A percentile compares a stretch with the other conserved stretches of the same genome.
Evolutionary conservation across 257 asterid species (phyloP).

Genomic region (Rauvolfia tetraphylla): DNA sequence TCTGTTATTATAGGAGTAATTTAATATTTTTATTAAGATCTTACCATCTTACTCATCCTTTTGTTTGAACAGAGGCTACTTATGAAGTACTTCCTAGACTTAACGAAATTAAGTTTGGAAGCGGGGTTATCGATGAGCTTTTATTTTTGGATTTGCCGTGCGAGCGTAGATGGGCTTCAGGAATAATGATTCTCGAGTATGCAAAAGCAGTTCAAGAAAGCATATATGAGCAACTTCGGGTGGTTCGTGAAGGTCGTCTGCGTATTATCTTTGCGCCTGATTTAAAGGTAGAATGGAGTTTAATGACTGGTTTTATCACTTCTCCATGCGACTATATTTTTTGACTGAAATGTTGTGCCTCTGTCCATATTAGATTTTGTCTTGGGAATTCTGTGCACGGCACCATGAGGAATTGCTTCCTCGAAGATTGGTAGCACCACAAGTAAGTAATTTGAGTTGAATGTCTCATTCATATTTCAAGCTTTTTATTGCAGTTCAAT

Average conservation of each 20-base stretch:
- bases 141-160: slow-evolving; percentile 96
- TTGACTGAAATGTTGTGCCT: slow-evolving; percentile 2
- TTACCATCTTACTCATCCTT: background rate
- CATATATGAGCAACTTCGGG: slow-evolving; percentile 92
- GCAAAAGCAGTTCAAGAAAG: slow-evolving; percentile 96
- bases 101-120: slow-evolving; percentile 88
- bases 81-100: slow-evolving; percentile 97
- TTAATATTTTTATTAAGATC: background rate
- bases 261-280: slow-evolving; percentile 90
- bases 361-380: slow-evolving; percentile 49
- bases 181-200: slow-evolving; percentile 91
- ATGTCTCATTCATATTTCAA: background rate
- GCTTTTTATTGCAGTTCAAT: background rate
- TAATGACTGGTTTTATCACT: background rate
- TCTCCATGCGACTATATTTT: background rate
- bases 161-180: slow-evolving; percentile 80
- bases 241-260: slow-evolving; percentile 95
- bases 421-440: slow-evolving; percentile 90
- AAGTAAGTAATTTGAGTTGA: slow-evolving; percentile 41
- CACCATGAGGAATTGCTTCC: slow-evolving; percentile 97
- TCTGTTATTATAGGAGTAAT: background rate
- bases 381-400: slow-evolving; percentile 97
- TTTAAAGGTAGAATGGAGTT: slow-evolving; percentile 52
- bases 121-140: slow-evolving; percentile 86
- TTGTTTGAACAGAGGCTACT: slow-evolving; percentile 74